Evolutionary conservation across 257 asterid genomes (phyloP), one percentile per base, ranked within the genome.

Genomic region (Primulina eburnea): DNA sequence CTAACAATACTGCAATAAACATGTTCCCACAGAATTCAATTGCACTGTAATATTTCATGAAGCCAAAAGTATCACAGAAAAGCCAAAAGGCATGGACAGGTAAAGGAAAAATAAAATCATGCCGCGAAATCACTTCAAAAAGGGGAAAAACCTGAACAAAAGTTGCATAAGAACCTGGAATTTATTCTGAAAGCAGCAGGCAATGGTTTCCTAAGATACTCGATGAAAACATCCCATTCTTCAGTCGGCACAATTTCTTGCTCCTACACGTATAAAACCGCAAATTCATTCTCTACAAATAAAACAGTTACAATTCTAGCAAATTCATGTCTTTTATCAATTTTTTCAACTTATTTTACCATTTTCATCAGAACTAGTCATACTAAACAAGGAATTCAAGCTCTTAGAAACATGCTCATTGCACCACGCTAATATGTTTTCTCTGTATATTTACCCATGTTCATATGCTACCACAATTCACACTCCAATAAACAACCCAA

Each of bases 101-200:
- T 28, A 28, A 28, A 17, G 1, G 18, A 34, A 30, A 24, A 26
- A 14, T 24, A 65, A 66, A 26, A 43, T 30, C 63, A 60, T 30
- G 10, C 4, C 40, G 61, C 29, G 50, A 24, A 30, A 9, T 7
- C 24, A 47, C 61, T 56, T 24, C 61, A 35, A 24, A 37, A 3
- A 24, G 8, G 30, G 30, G 30, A 28, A 18, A 67, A 28, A 64
- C 8, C 7, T 16, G 6, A 34, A 9, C 14, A 12, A n/a, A 63
- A n/a, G 2, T 14, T 1, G 68, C 52, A 9, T 17, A 71, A 4
- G 47, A 73, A 92, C 98, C 98, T 92, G 75, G 98, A 84, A 74
- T 92, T 92, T 69, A 92, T 84, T 69, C 98, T 87, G 82, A 92
- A 92, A 78, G 98, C 98, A 73, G 97, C 91, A 38, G 98, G 98